Conservation (phyloP, 2,329 filamentous ascomycete genomes). For the Aspergillus novoparasiticus region DNA sequence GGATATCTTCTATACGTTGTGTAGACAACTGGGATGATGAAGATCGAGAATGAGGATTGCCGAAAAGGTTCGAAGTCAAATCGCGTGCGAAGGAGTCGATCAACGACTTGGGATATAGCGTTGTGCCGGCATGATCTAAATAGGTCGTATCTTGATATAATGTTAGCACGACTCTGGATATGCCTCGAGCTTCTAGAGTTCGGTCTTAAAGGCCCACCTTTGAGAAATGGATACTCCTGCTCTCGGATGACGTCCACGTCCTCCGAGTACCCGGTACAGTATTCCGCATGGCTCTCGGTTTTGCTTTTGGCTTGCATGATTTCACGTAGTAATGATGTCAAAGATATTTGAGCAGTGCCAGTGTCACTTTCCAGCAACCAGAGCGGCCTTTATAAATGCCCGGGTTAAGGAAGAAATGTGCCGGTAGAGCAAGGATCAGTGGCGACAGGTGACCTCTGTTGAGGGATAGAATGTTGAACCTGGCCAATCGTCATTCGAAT, state of each 20-base stretch:
- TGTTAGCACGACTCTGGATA: background rate
- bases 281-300: conserved; percentile 14
- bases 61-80: conserved; percentile 77
- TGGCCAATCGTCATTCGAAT: background rate
- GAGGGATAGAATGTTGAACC: background rate
- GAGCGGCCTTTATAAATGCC: background rate
- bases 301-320: conserved; percentile 9
- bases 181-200: background rate
- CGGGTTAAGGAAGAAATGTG: background rate
- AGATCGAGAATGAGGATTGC: conserved; percentile 90
- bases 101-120: conserved; percentile 75
- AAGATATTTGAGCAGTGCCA: background rate
- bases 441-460: background rate
- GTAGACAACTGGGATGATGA: conserved; percentile 77
- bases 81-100: conserved; percentile 79
- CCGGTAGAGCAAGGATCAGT: background rate
- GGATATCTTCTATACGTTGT: conserved; percentile 72
- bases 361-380: background rate
- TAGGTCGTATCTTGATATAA: conserved; percentile 68
- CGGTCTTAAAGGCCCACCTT: conserved; percentile 28
- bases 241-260: conserved; percentile 51
- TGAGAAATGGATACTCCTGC: conserved; percentile 51
- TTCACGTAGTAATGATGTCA: background rate
- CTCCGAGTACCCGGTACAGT: conserved; percentile 41
- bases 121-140: conserved; percentile 95